phyloP scores from a whole-genome alignment of 2,329 filamentous ascomycete genomes.

The Cadophora luteo-olivacea region DNA sequence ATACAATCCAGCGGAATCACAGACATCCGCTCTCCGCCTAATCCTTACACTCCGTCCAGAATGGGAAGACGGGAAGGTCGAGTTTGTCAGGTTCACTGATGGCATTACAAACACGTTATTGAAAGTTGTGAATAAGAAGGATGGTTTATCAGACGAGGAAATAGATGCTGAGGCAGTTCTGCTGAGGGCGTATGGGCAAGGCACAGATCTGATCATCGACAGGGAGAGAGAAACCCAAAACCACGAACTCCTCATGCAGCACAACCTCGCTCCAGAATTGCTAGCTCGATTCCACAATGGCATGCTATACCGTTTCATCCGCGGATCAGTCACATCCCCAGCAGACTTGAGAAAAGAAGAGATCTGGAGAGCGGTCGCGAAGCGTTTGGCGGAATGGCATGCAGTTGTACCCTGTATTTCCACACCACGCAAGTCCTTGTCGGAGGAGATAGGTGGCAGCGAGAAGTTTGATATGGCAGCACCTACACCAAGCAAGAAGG shows the following conservation, averaged over 20 bases:
- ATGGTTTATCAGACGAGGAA: slow-evolving; percentile 75
- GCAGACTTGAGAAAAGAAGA: slow-evolving; percentile 77
- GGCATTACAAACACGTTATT: slow-evolving; percentile 96
- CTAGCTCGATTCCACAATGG: slow-evolving; percentile 95
- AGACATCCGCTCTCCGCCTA: slow-evolving; percentile 79
- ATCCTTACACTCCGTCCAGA: slow-evolving; percentile 82
- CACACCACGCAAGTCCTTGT: slow-evolving; percentile 38
- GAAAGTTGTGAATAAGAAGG: slow-evolving; percentile 74
- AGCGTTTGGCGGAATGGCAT: slow-evolving; percentile 91
- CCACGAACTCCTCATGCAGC: slow-evolving; percentile 85
- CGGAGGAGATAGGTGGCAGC: slow-evolving; percentile 49
- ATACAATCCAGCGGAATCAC: slow-evolving; percentile 79
- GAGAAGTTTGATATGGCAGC: slow-evolving; percentile 39
- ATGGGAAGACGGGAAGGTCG: slow-evolving; percentile 82
- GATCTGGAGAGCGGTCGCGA: slow-evolving; percentile 84
- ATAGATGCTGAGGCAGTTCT: slow-evolving; percentile 86
- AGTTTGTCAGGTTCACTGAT: slow-evolving; percentile 92
- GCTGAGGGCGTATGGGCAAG: slow-evolving; percentile 91
- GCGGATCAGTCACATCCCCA: slow-evolving; percentile 79
- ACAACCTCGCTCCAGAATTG: slow-evolving; percentile 83
- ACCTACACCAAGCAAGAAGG: slow-evolving; percentile 43
- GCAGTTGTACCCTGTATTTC: slow-evolving; percentile 69
- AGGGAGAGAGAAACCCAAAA: slow-evolving; percentile 81
- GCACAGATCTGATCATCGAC: slow-evolving; percentile 94
- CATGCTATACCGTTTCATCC: slow-evolving; percentile 91